These are phyloP conservation scores for Bipolaris bicolor DNA, from an alignment of 2,329 filamentous ascomycete species.

Conservation along the genomic window DNA sequence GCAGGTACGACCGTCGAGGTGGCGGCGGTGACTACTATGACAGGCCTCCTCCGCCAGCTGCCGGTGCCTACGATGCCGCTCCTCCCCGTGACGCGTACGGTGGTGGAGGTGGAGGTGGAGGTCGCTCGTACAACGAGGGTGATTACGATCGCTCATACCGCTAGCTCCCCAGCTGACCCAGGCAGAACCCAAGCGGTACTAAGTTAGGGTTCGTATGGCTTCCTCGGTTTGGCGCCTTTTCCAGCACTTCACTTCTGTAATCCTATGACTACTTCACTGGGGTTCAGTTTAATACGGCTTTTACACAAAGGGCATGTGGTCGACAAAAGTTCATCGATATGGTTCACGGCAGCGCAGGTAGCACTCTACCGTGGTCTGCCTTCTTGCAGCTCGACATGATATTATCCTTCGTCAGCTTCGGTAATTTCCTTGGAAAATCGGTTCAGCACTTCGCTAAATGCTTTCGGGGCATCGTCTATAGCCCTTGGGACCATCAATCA, in stretches of 20 bases:
- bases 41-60: constrained; percentile 55
- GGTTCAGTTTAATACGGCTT: constrained; percentile 49
- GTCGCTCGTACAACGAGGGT: constrained; percentile 52
- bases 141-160: constrained; percentile 54
- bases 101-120: constrained; percentile 42
- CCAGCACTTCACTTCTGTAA: constrained; percentile 44
- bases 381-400: constrained; percentile 44
- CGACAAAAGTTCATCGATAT: constrained; percentile 50
- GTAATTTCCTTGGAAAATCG: constrained; percentile 52
- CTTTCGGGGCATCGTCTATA: constrained; percentile 45
- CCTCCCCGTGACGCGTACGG: constrained; percentile 48
- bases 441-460: constrained; percentile 49
- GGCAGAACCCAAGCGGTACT: constrained; percentile 48
- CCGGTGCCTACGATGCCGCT: constrained; percentile 44
- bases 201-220: constrained; percentile 36
- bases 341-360: constrained; percentile 43
- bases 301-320: constrained; percentile 45
- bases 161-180: constrained; percentile 42
- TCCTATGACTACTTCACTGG: constrained; percentile 44
- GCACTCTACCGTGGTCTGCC: constrained; percentile 43
- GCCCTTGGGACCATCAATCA: constrained; percentile 44
- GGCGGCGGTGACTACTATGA: constrained; percentile 64
- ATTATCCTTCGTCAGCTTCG: constrained; percentile 47
- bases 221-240: constrained; percentile 35
- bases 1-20: constrained; percentile 56